These are phyloP conservation scores for Abrus precatorius DNA, from an alignment of 306 rosid species.

Conservation along the genomic window DNA sequence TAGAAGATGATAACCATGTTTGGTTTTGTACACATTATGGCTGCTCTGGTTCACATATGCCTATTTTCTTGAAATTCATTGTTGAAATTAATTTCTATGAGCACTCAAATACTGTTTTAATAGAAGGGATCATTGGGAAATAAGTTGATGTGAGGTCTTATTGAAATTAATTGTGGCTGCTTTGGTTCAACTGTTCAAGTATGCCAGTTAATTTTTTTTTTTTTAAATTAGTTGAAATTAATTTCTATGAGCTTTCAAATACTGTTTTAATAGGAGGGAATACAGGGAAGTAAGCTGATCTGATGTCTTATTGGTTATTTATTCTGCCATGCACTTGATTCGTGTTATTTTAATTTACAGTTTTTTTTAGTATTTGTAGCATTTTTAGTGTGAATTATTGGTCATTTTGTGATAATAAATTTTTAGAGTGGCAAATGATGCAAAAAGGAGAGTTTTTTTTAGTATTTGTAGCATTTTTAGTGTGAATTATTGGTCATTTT, in stretches of 20 bases:
- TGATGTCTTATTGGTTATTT: no score
- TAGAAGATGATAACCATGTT: neutral
- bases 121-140: neutral
- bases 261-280: neutral
- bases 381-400: no score
- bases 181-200: neutral
- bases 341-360: no score
- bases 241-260: slow-evolving; percentile 16
- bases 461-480: no score
- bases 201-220: neutral
- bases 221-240: slow-evolving; percentile 10
- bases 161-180: neutral
- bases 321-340: no score
- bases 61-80: neutral
- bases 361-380: no score
- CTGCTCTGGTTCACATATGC: neutral
- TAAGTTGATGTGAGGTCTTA: no score
- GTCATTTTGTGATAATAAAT: no score
- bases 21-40: slow-evolving; percentile 26
- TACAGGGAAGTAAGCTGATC: no score
- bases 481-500: no score
- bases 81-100: slow-evolving; percentile 13
- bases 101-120: neutral
- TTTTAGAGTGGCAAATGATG: no score
- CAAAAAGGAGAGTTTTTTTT: no score